Conservation (phyloP, 1,139 yeast species). For the Debaryomyces udenii region DNA sequence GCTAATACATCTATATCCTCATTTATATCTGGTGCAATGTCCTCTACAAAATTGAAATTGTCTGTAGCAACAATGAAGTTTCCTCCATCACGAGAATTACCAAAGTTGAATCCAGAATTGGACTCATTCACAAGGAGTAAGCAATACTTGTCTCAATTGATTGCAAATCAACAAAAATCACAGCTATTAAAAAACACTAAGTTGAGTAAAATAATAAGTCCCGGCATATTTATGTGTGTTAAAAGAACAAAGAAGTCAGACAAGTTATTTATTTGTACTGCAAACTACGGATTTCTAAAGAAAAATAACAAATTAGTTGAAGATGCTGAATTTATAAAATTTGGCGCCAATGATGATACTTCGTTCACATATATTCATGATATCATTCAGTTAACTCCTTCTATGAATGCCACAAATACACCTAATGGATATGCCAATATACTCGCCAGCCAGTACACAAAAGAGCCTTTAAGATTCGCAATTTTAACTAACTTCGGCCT, state of each 20-base stretch:
- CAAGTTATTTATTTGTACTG: conserved; percentile 71
- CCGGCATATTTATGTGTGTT: conserved; percentile 73
- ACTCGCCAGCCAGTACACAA: conserved; percentile 80
- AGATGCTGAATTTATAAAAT: conserved; percentile 75
- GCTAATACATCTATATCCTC: conserved; percentile 33
- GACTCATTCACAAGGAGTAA: conserved; percentile 49
- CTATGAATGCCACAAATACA: conserved; percentile 68
- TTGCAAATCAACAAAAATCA: conserved; percentile 48
- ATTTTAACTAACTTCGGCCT: conserved; percentile 81
- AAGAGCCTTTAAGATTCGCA: conserved; percentile 68
- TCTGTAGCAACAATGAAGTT: conserved; percentile 62
- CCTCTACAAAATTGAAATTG: conserved; percentile 34
- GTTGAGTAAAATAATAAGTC: conserved; percentile 63
- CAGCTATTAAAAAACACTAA: conserved; percentile 51
- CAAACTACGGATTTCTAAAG: conserved; percentile 82
- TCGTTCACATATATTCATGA: conserved; percentile 59
- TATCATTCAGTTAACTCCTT: conserved; percentile 68
- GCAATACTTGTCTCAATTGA: conserved; percentile 46
- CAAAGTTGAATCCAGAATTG: conserved; percentile 54
- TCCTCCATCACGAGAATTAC: conserved; percentile 71
- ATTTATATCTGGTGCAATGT: conserved; percentile 28
- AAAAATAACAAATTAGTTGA: conserved; percentile 73
- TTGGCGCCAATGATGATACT: conserved; percentile 37
- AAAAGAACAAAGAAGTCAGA: conserved; percentile 49
- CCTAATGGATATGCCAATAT: conserved; percentile 84